phyloP scores from a whole-genome alignment of 129 eudicot species.

The Flaveria brownii region DNA sequence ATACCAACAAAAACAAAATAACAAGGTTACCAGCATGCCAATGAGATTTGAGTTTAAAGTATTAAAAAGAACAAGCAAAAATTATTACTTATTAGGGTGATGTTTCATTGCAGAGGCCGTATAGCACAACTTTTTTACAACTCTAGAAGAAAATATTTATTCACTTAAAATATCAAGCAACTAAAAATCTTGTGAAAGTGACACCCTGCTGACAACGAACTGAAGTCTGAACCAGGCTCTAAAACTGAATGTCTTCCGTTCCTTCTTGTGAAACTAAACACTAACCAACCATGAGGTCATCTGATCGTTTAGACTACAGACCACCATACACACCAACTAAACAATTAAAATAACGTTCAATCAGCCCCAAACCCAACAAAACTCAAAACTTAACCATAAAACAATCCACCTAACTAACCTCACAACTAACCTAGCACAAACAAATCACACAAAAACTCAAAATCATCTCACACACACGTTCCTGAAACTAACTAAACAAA shows the following conservation, averaged over 20 bases:
- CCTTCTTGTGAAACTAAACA: not conserved
- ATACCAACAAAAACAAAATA: slow-evolving; percentile 20
- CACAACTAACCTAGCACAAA: slow-evolving; percentile 10
- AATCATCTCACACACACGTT: not conserved
- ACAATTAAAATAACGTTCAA: not conserved
- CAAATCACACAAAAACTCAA: not conserved
- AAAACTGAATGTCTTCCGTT: not conserved
- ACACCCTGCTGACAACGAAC: not conserved
- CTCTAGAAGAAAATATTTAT: not conserved
- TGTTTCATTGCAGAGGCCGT: not conserved
- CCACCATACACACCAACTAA: not conserved
- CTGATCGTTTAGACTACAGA: not conserved
- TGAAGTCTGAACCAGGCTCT: not conserved
- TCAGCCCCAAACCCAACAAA: not conserved
- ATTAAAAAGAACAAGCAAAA: slow-evolving; percentile 22
- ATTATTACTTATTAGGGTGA: not conserved
- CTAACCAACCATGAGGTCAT: not conserved
- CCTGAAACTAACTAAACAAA: not conserved
- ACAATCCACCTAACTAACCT: slow-evolving; percentile 13
- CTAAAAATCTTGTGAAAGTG: not conserved
- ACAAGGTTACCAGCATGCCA: slow-evolving; percentile 17
- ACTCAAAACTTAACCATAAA: not conserved
- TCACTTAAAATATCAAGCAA: not conserved
- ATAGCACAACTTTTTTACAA: slow-evolving; percentile 9
- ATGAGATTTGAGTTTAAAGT: not conserved